Conservation (phyloP, 139 green algal species). For the Zygnema circumcarinatum region DNA sequence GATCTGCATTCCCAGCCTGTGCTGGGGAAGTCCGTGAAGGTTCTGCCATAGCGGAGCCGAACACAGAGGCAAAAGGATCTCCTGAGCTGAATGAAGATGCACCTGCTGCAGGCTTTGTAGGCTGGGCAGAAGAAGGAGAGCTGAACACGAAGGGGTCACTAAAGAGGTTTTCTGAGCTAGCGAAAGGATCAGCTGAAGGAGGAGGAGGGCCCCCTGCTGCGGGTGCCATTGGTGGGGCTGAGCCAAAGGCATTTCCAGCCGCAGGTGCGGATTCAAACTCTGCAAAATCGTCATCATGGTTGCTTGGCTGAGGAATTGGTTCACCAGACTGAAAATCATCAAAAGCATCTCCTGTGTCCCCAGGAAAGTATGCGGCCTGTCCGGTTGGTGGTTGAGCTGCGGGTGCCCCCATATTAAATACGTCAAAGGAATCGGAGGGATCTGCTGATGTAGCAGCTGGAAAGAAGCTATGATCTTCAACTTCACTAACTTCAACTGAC, state of each 20-base stretch:
- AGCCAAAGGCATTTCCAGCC: background rate
- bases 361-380: no score
- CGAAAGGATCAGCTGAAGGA: background rate
- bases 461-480: background rate
- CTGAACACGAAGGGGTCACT: background rate
- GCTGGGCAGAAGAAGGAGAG: background rate
- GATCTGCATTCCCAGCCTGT: background rate
- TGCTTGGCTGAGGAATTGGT: background rate
- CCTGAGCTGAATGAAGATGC: background rate
- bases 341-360: background rate
- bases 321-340: constrained; percentile 2
- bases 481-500: constrained; percentile 3
- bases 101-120: background rate
- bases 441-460: background rate
- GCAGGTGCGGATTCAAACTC: background rate
- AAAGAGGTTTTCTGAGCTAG: background rate
- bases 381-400: background rate
- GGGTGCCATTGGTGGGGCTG: background rate
- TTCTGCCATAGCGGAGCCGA: background rate
- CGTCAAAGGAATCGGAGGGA: background rate
- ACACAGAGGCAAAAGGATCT: constrained; percentile 7
- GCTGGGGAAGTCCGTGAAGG: background rate
- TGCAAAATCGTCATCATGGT: background rate
- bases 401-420: background rate
- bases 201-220: background rate